Conservation (phyloP, 2,329 filamentous ascomycete genomes). For the Coleophoma crateriformis region DNA sequence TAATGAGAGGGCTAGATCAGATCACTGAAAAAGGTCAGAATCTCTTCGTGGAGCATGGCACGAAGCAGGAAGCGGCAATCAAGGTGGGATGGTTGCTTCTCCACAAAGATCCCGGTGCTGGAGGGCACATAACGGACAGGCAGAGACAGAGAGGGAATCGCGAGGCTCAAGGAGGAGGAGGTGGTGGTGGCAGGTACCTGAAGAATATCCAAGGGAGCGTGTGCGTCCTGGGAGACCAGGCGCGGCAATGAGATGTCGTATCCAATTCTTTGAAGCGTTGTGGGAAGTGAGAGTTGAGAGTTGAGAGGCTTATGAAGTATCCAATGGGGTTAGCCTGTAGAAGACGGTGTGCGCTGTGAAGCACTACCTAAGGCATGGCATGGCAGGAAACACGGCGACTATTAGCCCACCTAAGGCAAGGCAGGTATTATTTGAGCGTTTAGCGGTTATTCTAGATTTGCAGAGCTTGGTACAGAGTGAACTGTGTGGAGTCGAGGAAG, state of each 20-base stretch:
- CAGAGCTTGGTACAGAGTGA: too few relatives aligned
- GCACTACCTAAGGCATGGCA: too few relatives aligned
- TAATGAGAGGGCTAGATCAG: conserved; percentile 29
- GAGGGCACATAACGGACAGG: not conserved
- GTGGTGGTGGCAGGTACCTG: conserved; percentile 2
- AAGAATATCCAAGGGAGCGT: conserved; percentile 9
- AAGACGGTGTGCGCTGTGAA: too few relatives aligned
- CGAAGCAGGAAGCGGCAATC: not conserved
- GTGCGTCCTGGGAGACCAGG: conserved; percentile 12
- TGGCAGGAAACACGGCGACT: too few relatives aligned
- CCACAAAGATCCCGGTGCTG: not conserved
- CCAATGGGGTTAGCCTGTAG: too few relatives aligned
- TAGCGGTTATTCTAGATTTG: too few relatives aligned
- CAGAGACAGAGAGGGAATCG: not conserved
- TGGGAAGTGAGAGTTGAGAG: too few relatives aligned
- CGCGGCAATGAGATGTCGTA: conserved; percentile 9
- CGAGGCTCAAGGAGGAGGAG: not conserved
- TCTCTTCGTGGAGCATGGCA: conserved; percentile 2
- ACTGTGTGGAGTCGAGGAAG: too few relatives aligned
- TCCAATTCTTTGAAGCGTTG: conserved; percentile 2
- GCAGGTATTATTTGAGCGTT: too few relatives aligned
- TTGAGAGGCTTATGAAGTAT: too few relatives aligned
- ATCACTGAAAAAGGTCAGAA: conserved; percentile 18
- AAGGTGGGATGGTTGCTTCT: not conserved
- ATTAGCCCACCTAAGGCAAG: too few relatives aligned